Conservation (phyloP, 169 alveolate species). For the Hepatocystis sp. region DNA sequence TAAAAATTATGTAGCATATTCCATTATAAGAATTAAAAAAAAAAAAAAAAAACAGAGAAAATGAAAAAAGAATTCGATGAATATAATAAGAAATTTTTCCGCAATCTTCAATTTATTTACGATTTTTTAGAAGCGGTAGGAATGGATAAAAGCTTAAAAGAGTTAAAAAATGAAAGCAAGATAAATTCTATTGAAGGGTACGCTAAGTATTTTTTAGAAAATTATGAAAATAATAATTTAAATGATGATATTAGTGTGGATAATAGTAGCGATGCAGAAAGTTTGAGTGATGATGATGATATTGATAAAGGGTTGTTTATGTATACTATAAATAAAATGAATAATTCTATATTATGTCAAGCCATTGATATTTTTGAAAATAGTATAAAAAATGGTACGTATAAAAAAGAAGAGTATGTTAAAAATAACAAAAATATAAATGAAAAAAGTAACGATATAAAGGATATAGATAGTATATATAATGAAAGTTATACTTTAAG, state of each 20-base stretch:
- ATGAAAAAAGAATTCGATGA: constrained; percentile 61
- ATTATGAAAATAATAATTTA: background rate
- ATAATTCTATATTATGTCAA: constrained; percentile 43
- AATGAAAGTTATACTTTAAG: background rate
- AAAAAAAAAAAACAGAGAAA: too few relatives aligned
- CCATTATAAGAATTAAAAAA: too few relatives aligned
- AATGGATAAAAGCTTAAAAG: constrained; percentile 57
- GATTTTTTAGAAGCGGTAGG: constrained; percentile 60
- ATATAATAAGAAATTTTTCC: constrained; percentile 51
- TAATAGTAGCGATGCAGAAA: background rate
- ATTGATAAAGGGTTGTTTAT: constrained; percentile 9
- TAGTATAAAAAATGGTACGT: constrained; percentile 5
- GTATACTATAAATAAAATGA: constrained; percentile 43
- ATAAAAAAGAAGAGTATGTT: constrained; percentile 1
- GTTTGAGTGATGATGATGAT: constrained; percentile 31
- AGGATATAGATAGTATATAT: background rate
- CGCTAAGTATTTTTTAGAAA: constrained; percentile 34
- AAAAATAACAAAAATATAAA: too few relatives aligned
- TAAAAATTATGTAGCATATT: too few relatives aligned
- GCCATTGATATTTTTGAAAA: constrained; percentile 58
- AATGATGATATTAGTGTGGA: background rate
- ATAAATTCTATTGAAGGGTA: constrained; percentile 51
- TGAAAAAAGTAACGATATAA: background rate
- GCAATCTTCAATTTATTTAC: constrained; percentile 61
- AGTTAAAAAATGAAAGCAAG: constrained; percentile 58